Evolutionary conservation across 805 yeast species (phyloP), one percentile per base, ranked within the genome.

Genomic region (Zygosaccharomyces pseudorouxii): DNA sequence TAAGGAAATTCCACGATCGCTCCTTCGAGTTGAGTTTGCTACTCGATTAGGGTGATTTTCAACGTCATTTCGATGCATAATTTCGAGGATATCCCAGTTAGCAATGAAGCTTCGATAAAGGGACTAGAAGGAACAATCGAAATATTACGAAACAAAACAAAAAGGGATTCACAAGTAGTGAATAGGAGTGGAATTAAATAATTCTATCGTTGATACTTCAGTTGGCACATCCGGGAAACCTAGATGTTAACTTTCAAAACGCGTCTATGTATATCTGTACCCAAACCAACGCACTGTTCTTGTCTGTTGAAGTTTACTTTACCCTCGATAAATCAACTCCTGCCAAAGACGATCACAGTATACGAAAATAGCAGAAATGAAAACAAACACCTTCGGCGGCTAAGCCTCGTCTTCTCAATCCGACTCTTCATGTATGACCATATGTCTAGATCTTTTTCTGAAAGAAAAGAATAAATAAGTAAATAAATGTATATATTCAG

Each of bases 1-100:
- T 29, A 64, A 38, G 16, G 47, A 40, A n/a, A 53, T 45, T 41
- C 36, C 18, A 29, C 23, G 44, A 19, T 41, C 35, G 9, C 11
- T 20, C 11, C 18, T 25, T 29, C 44, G 36, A 29, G 36, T 19
- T 3, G 44, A 41, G 16, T 23, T 20, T 29, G 37, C 14, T 16
- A 18, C 44, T 20, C 23, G 31, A 33, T 18, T 14, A 33, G 22
- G 3, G 29, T 41, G 35, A 28, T 41, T 16, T 11, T 29, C 18
- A 33, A 3, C 9, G 3, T 14, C 44, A 41, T 41, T 41, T 22
- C 44, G 36, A 18, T 36, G 25, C 44, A 41, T 41, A 20, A 11
- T 41, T 25, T 41, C 33, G 25, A 14, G 8, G 12, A 28, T 16
- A 16, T 40, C 30, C 16, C 9, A 8, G 23, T 18, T 7, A 19